Evolutionary conservation across 164 flowering plant genomes (phyloP).

Genomic region (grape (Vitis vinifera)): DNA sequence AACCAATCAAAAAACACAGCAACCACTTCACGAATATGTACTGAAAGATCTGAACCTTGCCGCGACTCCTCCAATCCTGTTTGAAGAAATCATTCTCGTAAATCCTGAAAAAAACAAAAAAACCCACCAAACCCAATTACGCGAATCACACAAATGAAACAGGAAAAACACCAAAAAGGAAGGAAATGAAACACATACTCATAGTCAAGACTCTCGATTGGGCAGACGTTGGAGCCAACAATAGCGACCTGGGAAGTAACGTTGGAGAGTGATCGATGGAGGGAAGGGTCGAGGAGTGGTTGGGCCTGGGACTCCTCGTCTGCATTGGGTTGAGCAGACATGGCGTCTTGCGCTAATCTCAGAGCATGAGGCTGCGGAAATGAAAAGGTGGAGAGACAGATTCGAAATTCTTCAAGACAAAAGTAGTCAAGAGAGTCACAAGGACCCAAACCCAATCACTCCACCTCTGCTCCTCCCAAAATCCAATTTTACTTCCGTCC

Average conservation of each 20-base stretch:
- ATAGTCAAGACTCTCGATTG: slow-evolving; percentile 88
- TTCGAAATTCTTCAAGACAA: no score
- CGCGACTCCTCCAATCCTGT: slow-evolving; percentile 79
- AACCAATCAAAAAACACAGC: slow-evolving; percentile 64
- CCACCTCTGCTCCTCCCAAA: no score
- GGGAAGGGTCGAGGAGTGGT: slow-evolving; percentile 9
- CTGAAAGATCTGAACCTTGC: slow-evolving; percentile 50
- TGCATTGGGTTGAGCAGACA: not conserved
- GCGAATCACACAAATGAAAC: not conserved
- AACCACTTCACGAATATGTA: slow-evolving; percentile 80
- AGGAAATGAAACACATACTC: slow-evolving; percentile 40
- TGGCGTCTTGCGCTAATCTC: no score
- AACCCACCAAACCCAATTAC: slow-evolving; percentile 1
- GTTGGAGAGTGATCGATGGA: slow-evolving; percentile 34
- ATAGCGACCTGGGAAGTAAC: slow-evolving; percentile 78
- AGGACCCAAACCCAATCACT: no score
- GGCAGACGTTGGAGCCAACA: slow-evolving; percentile 72
- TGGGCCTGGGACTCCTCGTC: slow-evolving; percentile 20
- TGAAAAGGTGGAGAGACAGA: no score
- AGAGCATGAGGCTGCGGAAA: no score
- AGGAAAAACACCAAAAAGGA: not conserved
- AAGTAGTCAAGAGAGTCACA: no score
- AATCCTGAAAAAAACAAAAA: slow-evolving; percentile 39
- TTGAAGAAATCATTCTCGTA: slow-evolving; percentile 80
- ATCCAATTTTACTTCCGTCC: no score